Conservation (phyloP, 208 protist species). For the Leishmania lainsoni region DNA sequence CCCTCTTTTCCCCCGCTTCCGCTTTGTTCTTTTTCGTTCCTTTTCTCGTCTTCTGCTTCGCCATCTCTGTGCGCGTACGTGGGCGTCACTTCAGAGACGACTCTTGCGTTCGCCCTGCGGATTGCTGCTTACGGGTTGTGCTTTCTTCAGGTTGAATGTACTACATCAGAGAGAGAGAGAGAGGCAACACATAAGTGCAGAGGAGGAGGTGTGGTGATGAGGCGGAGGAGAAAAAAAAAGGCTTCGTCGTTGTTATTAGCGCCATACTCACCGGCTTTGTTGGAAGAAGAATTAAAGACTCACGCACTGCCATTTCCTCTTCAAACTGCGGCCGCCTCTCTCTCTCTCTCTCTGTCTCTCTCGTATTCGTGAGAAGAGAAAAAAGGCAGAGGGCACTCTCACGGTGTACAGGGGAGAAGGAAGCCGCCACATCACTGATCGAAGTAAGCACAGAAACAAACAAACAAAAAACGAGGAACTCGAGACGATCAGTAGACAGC, state of each 20-base stretch:
- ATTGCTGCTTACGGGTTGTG: no score
- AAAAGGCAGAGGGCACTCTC: neutral
- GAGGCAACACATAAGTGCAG: neutral
- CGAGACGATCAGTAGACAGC: neutral
- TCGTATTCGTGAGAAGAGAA: neutral
- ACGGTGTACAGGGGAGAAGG: neutral
- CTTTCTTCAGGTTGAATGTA: neutral
- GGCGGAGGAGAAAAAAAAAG: neutral
- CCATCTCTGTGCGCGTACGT: no score
- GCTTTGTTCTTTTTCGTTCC: no score
- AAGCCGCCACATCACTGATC: neutral
- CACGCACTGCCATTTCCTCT: neutral
- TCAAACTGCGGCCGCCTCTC: neutral
- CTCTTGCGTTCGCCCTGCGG: no score
- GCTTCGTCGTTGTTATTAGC: neutral
- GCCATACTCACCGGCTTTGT: neutral
- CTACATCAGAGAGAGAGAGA: neutral
- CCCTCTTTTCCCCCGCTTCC: no score
- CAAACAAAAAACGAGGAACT: constrained; percentile 4
- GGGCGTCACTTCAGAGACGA: no score
- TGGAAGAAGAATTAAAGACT: neutral
- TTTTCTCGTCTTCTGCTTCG: no score
- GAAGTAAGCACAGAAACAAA: neutral
- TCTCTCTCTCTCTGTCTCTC: neutral
- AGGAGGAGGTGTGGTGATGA: no score